Percentiles rank a stretch among this genome's conserved stretches.
Conservation (phyloP, 1,139 yeast genomes). For the Suhomyces guaymorum region DNA sequence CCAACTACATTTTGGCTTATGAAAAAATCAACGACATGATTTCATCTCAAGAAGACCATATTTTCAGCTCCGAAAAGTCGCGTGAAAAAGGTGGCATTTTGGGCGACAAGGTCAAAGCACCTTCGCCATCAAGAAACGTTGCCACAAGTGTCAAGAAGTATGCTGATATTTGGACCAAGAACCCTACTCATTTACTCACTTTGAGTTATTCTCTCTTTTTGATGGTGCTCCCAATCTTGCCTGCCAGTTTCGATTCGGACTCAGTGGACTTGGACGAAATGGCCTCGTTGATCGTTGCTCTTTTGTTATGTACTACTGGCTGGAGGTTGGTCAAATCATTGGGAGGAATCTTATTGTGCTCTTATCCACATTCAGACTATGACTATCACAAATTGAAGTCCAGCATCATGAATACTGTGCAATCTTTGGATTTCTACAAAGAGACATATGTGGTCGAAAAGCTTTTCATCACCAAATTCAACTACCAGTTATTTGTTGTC, state of each 20-base stretch:
- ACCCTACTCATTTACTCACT: slow-evolving; percentile 67
- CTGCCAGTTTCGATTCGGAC: slow-evolving; percentile 29
- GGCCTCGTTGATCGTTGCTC: slow-evolving; percentile 53
- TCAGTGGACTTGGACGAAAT: slow-evolving; percentile 47
- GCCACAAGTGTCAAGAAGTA: slow-evolving; percentile 8
- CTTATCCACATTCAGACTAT: slow-evolving; percentile 50
- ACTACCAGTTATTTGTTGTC: slow-evolving; percentile 57
- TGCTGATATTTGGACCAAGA: slow-evolving; percentile 31
- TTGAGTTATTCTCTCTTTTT: slow-evolving; percentile 50
- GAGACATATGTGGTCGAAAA: slow-evolving; percentile 48
- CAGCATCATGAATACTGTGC: slow-evolving; percentile 38
- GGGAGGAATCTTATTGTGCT: slow-evolving; percentile 53
- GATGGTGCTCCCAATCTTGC: slow-evolving; percentile 35
- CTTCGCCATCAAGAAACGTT: background rate
- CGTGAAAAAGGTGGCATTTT: slow-evolving; percentile 5
- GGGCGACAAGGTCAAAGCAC: background rate
- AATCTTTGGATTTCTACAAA: slow-evolving; percentile 51
- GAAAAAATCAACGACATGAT: slow-evolving; percentile 40
- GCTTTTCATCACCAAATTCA: slow-evolving; percentile 60
- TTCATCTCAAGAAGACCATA: slow-evolving; percentile 18
- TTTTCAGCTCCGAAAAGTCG: background rate
- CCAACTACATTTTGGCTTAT: slow-evolving; percentile 36
- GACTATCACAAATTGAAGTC: slow-evolving; percentile 41
- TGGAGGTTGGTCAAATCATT: slow-evolving; percentile 54
- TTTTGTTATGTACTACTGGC: slow-evolving; percentile 52